Evolutionary conservation across 1,139 yeast species (phyloP), one percentile per base, ranked within the genome.

Genomic region (Yamadazyma diddensiae): DNA sequence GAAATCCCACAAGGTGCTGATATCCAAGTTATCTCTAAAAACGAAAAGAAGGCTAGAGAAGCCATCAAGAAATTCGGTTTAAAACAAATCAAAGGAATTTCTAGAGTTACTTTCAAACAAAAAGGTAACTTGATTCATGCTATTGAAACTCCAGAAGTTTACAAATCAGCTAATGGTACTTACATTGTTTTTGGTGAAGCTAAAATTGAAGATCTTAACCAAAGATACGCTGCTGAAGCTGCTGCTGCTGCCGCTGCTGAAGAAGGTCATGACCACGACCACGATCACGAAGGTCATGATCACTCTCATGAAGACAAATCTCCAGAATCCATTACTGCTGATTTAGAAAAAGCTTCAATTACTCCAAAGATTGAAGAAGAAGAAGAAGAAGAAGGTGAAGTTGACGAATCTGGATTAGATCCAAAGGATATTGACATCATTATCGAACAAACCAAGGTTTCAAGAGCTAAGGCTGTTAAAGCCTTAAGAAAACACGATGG

Each of bases 121-220:
- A 81, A 87, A 70, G 90, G 94, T 66, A 87, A 87, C 79, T 77
- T 82, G 61, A 84, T 88, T 62, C 81, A 84, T 65, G 95, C 95
- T 60, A 86, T 92, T 70, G 94, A 86, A 65, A 65, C 70, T 50
- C 98, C 98, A 63, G 97, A 90, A 53, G 98, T 92, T 42, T 92
- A 75, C 94, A 86, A 77, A 70, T 82, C 95, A 46, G 76, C 83
- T 52, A 94, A 95, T 57, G 96, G 97, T 62, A 82, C 95, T 53
- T 92, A 84, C 73, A 82, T 92, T 54, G 97, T 92, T 48, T 90
- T 92, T 55, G 98, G 98, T 69, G 97, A 90, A 71, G 95, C 96
- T 62, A 86, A 87, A 79, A 85, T 86, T 50, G 96, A 88, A 63
- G 94, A 87, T 71, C 69, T 84, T 67, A 80, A 81, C 71, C 79